phyloP scores from a whole-genome alignment of 345 rosid species.

The Eutrema heterophyllum region DNA sequence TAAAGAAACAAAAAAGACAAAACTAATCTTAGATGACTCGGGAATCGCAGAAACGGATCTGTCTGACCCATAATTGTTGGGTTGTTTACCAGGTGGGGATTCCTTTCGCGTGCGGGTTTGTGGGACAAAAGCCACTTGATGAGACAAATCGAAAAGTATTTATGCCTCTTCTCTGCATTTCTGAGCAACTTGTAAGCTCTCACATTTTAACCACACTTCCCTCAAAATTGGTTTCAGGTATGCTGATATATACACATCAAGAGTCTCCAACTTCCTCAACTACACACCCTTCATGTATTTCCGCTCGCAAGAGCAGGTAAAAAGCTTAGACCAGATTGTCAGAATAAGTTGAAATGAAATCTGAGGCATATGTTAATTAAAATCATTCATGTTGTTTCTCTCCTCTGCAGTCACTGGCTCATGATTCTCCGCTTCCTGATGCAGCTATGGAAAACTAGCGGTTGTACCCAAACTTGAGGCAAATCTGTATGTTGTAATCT shows the following conservation, averaged over 20 bases:
- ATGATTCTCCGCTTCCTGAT: conserved; percentile 51
- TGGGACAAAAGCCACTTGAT: conserved; percentile 98
- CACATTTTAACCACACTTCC: not conserved
- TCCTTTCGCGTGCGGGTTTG: conserved; percentile 84
- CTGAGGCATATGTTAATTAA: not conserved
- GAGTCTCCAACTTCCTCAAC: conserved; percentile 86
- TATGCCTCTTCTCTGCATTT: not conserved
- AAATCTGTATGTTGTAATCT: conserved; percentile 10
- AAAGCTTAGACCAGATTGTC: not conserved
- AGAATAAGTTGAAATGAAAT: not conserved
- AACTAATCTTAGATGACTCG: not conserved
- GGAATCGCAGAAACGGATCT: not conserved
- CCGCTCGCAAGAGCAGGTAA: conserved; percentile 92
- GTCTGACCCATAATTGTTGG: not conserved
- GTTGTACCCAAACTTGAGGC: not conserved
- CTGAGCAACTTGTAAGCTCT: not conserved
- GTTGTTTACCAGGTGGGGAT: conserved; percentile 70
- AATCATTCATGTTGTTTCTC: conserved; percentile 1
- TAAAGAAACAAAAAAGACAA: not conserved
- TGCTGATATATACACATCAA: conserved; percentile 87
- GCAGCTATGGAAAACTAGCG: conserved; percentile 22
- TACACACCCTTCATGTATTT: conserved; percentile 96
- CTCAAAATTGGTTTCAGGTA: conserved; percentile 46
- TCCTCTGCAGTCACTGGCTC: conserved; percentile 69
- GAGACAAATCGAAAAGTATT: conserved; percentile 91